Conservation (phyloP, 345 rosid species). For the Sisymbrium irio region DNA sequence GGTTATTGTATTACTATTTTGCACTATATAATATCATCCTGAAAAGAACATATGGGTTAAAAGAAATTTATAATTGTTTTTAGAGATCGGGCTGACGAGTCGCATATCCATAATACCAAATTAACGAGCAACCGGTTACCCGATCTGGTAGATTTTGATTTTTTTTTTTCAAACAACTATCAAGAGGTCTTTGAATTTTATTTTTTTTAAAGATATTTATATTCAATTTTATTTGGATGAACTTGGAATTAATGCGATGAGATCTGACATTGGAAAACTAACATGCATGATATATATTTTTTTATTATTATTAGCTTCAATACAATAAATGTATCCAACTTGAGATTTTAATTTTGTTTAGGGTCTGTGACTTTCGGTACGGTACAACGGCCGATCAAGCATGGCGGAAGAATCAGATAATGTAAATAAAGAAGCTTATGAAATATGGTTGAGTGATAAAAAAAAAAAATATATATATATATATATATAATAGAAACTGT, state of each 20-base stretch:
- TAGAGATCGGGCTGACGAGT: background rate
- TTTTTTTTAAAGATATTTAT: too few species aligned
- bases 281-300: too few species aligned
- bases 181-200: too few species aligned
- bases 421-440: background rate
- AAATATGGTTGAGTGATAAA: background rate
- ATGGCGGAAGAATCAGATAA: background rate
- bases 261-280: constrained; percentile 31
- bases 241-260: constrained; percentile 5
- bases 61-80: background rate
- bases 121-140: background rate
- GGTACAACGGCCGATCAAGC: background rate
- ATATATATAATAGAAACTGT: background rate
- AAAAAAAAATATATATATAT: too few species aligned
- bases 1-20: background rate
- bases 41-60: constrained; percentile 3
- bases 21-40: background rate
- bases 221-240: too few species aligned
- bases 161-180: background rate
- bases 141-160: constrained; percentile 2
- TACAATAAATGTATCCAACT: constrained; percentile 15
- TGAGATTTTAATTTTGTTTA: background rate
- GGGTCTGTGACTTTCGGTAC: background rate
- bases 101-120: background rate
- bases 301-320: too few species aligned